Conservation (phyloP, 2,329 filamentous ascomycete genomes). For the Fusarium paranaense region DNA sequence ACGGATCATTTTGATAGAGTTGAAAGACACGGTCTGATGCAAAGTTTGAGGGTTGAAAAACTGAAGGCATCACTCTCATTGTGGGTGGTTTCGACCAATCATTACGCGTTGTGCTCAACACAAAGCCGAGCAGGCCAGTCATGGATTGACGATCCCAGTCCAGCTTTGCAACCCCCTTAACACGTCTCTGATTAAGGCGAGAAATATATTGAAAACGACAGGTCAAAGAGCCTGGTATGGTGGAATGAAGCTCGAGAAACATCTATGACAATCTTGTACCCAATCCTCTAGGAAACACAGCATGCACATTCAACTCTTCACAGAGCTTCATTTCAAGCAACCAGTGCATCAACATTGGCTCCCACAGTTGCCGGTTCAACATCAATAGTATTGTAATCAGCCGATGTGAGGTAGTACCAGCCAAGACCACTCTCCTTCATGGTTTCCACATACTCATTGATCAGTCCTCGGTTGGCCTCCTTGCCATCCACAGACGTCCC, state of each 20-base stretch:
- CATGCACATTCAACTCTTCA: background rate
- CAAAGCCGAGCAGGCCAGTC: too few relatives aligned
- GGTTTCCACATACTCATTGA: conserved; percentile 5
- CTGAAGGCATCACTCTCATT: background rate
- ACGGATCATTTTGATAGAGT: background rate
- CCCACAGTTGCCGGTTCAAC: background rate
- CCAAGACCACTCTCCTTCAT: conserved; percentile 2
- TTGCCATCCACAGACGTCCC: conserved; percentile 22
- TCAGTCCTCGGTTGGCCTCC: background rate
- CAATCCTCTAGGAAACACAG: background rate
- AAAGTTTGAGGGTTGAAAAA: background rate
- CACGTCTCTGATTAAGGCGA: too few relatives aligned
- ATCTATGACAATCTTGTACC: background rate
- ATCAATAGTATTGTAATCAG: conserved; percentile 5
- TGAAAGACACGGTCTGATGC: background rate
- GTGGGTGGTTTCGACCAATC: background rate
- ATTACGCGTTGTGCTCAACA: background rate
- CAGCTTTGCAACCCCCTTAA: too few relatives aligned
- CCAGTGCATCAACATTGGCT: background rate
- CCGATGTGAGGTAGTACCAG: conserved; percentile 15
- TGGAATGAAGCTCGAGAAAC: background rate
- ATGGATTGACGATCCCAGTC: too few relatives aligned
- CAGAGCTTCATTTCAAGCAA: background rate
- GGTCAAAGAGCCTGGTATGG: background rate
- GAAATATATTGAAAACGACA: too few relatives aligned